phyloP scores from a whole-genome alignment of 441 rosid genomes.

The Populus tomentosa region DNA sequence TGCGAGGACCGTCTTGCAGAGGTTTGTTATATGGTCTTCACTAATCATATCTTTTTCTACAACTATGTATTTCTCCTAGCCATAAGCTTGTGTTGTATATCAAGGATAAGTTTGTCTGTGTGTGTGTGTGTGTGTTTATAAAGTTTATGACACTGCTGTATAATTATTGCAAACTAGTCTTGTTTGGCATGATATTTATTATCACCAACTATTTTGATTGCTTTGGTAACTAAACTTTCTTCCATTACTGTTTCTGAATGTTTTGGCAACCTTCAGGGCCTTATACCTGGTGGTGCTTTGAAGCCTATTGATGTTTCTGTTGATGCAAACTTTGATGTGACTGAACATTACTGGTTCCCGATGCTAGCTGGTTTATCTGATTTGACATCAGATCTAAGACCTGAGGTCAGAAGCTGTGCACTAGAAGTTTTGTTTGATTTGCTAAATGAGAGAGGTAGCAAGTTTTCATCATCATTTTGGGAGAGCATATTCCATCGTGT shows the following conservation, averaged over 20 bases:
- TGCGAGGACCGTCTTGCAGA: slow-evolving; percentile 99
- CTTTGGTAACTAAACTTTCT: slow-evolving; percentile 9
- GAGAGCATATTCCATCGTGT: slow-evolving; percentile 98
- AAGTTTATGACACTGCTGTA: not conserved
- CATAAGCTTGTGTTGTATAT: slow-evolving; percentile 7
- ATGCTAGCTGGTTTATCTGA: slow-evolving; percentile 99
- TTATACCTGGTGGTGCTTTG: slow-evolving; percentile 91
- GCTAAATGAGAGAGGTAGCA: slow-evolving; percentile 96
- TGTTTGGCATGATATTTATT: slow-evolving; percentile 2
- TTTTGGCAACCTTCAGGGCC: slow-evolving; percentile 56
- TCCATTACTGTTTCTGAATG: slow-evolving; percentile 10
- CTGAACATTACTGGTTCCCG: slow-evolving; percentile 99
- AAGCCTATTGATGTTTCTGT: slow-evolving; percentile 61
- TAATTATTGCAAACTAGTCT: not conserved
- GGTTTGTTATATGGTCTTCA: slow-evolving; percentile 39
- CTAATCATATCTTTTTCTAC: not conserved
- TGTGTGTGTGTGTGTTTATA: not conserved
- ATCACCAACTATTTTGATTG: slow-evolving; percentile 18
- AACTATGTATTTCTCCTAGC: slow-evolving; percentile 3
- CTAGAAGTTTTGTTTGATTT: slow-evolving; percentile 98
- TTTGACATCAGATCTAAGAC: slow-evolving; percentile 90
- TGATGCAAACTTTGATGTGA: slow-evolving; percentile 72
- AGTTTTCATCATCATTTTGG: slow-evolving; percentile 95
- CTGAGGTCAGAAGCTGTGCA: slow-evolving; percentile 97
- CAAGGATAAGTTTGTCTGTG: not conserved